Evolutionary conservation across 257 asterid genomes (phyloP), one percentile per base, ranked within the genome.

Genomic region (Perilla frutescens): DNA sequence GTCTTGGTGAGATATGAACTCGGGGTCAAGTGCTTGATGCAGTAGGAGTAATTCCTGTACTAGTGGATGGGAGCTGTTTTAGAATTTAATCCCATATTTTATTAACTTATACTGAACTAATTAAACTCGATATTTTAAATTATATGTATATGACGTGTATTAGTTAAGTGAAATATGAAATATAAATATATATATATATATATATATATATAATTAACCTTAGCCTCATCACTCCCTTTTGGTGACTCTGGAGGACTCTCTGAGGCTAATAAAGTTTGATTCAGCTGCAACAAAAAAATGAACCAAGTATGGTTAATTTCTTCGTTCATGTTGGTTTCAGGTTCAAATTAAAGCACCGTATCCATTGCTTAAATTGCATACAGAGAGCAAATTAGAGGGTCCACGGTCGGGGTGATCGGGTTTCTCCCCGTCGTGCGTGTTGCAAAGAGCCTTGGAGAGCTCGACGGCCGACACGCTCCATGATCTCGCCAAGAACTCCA

Each of bases 401-500:
- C 65, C 81, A 58, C 10, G 79, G 37, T 66, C 85, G 50, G 55
- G 73, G 60, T 20, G 79, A 72, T 48, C 85, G 39, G 53, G 71
- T 70, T 58, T 63, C 12, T 9, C 69, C 5, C 57, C 64, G 5
- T 37, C 76, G 20, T 85, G 64, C 1, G 85, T 74, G 66, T 73
- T 74, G 79, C 84, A 84, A 47, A 92, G 96, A 36, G 96, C 93
- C 78, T 87, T 90, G 0, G 97, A 87, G 50, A 92, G 96, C 77
- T 92, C 93, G 76, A 66, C 76, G 5, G 96, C 93, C 0, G 95
- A 88, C 34, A 92, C 77, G 40, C 97, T 92, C 97, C 96, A 92
- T 15, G 97, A 88, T 48, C 96, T 74, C 10, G 96, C 96, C 73
- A 92, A 85, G 82, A 90, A 92, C 89, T 92, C 97, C 97, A 92